Evolutionary conservation across 257 asterid species (phyloP).

Genomic region (Solanum peruvianum): DNA sequence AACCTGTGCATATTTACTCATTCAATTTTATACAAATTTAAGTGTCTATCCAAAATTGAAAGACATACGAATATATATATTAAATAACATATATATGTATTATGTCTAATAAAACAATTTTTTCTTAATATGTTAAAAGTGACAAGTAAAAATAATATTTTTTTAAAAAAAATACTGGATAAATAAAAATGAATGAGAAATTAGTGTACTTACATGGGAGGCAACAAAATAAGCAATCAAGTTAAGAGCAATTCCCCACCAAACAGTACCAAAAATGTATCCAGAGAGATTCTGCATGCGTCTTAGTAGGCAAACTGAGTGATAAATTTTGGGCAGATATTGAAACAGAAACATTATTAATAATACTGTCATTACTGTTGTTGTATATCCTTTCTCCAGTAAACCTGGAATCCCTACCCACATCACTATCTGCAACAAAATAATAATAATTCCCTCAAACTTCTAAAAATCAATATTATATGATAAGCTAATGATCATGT

Average conservation of each 20-base stretch:
- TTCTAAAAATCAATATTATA: no score
- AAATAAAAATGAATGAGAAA: neutral
- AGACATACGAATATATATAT: neutral
- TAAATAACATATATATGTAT: no score
- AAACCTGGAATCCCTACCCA: constrained; percentile 71
- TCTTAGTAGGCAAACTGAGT: constrained; percentile 68
- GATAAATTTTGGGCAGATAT: constrained; percentile 85
- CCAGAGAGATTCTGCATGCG: constrained; percentile 86
- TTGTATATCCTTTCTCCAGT: constrained; percentile 55
- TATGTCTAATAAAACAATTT: no score
- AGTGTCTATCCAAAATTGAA: neutral
- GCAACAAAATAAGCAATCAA: constrained; percentile 93
- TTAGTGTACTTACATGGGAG: constrained; percentile 51
- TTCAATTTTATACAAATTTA: no score
- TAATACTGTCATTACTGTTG: constrained; percentile 61
- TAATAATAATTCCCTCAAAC: neutral
- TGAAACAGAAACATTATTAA: constrained; percentile 61
- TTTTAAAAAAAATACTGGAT: neutral
- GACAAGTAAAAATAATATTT: neutral
- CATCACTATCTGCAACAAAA: constrained; percentile 47
- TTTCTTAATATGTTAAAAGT: neutral
- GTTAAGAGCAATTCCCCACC: constrained; percentile 99
- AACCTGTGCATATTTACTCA: neutral
- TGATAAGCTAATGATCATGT: neutral
- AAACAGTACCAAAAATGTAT: constrained; percentile 81